Evolutionary conservation across 345 rosid species (phyloP).

Genomic region (Hirschfeldia incana): DNA sequence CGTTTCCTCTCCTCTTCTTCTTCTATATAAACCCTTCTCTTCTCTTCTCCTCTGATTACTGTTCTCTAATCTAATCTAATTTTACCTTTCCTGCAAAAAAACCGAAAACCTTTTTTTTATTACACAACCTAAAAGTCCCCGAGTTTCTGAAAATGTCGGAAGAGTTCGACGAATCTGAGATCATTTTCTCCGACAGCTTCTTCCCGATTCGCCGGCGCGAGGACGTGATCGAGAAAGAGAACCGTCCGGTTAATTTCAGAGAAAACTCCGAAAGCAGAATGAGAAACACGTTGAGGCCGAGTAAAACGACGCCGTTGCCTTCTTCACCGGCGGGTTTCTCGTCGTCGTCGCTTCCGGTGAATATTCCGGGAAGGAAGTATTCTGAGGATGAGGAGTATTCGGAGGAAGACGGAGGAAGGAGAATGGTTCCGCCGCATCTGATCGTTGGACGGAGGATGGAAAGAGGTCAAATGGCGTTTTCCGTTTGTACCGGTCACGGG

Average conservation of each 20-base stretch:
- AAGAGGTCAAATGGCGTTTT: conserved; percentile 67
- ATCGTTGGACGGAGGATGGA: conserved; percentile 43
- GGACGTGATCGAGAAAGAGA: conserved; percentile 26
- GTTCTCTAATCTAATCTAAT: conserved; percentile 19
- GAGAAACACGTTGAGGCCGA: conserved; percentile 7
- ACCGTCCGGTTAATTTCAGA: conserved; percentile 27
- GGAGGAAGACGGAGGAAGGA: conserved; percentile 33
- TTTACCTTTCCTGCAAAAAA: background rate
- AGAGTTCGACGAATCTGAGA: conserved; percentile 58
- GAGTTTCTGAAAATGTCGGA: conserved; percentile 35
- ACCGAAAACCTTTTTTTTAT: background rate
- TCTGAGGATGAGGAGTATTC: conserved; percentile 25
- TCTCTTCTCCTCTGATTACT: conserved; percentile 2
- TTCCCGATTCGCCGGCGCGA: background rate
- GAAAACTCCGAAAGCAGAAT: background rate
- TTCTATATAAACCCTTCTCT: conserved; percentile 35
- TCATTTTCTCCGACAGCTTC: conserved; percentile 42
- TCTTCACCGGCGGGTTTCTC: background rate
- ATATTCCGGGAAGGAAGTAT: conserved; percentile 31
- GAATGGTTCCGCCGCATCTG: conserved; percentile 47
- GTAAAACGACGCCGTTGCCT: conserved; percentile 21
- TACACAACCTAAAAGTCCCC: background rate
- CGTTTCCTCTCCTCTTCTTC: conserved; percentile 29
- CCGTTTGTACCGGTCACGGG: conserved; percentile 79
- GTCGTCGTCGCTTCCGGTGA: conserved; percentile 42